phyloP scores from a whole-genome alignment of 352 stramenopile species.

The Globisporangium spinosum region DNA sequence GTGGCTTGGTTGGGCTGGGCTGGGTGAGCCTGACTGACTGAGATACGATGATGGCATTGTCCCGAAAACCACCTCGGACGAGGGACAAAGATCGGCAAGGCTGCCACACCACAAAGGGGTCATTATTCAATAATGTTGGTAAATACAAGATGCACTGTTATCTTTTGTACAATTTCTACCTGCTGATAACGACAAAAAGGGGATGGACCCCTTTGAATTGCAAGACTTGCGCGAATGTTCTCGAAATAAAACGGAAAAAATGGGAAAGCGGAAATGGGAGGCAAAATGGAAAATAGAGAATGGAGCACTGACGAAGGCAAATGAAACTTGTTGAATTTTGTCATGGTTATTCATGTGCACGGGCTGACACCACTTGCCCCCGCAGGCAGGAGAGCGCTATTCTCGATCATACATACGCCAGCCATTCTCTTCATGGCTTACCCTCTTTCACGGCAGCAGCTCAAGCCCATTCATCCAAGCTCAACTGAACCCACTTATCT shows the following conservation, averaged over 20 bases:
- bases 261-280: not conserved
- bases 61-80: not conserved
- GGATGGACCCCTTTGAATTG: not conserved
- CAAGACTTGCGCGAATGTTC: not conserved
- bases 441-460: not conserved
- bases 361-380: no score
- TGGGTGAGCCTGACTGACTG: not conserved
- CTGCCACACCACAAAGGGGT: not conserved
- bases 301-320: not conserved
- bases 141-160: not conserved
- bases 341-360: not conserved
- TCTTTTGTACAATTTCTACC: not conserved
- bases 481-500: not conserved
- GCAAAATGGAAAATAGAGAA: not conserved
- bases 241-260: constrained; percentile 1
- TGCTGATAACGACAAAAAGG: not conserved
- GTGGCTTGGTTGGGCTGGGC: not conserved
- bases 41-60: not conserved
- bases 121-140: not conserved
- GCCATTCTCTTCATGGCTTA: not conserved
- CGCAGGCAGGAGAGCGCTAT: not conserved
- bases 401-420: not conserved
- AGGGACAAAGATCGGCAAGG: constrained; percentile 6
- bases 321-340: not conserved
- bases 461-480: not conserved